Evolutionary conservation across 139 green algal genomes (phyloP).

Genomic region (Tetradesmus lagerheimii): DNA sequence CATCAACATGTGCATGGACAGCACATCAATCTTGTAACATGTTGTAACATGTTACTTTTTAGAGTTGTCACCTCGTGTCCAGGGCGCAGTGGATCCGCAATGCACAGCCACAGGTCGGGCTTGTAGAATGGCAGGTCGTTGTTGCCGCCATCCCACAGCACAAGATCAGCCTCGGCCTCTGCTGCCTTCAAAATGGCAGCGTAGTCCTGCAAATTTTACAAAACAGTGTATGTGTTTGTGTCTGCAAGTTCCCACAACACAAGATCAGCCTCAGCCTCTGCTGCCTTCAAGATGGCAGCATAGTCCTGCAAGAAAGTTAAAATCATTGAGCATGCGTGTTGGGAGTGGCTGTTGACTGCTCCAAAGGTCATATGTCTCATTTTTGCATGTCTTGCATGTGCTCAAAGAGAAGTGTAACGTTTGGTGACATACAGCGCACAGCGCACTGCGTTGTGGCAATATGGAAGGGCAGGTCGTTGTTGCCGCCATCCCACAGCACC

Average conservation of each 20-base stretch:
- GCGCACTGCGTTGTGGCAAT: no score
- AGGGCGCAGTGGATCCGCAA: constrained; percentile 58
- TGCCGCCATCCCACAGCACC: constrained; percentile 62
- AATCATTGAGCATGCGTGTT: background rate
- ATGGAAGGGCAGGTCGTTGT: no score
- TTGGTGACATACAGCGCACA: background rate
- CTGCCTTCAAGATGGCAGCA: no score
- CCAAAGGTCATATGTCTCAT: constrained; percentile 48
- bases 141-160: constrained; percentile 67
- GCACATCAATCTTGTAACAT: constrained; percentile 45
- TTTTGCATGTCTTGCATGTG: constrained; percentile 54
- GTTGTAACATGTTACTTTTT: constrained; percentile 47
- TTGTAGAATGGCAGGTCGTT: constrained; percentile 66
- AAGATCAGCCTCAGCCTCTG: no score
- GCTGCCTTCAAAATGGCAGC: constrained; percentile 57
- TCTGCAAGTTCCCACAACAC: no score
- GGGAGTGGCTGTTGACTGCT: background rate
- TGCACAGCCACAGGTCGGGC: constrained; percentile 38
- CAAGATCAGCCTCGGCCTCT: constrained; percentile 61
- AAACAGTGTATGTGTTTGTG: no score
- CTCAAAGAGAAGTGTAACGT: background rate
- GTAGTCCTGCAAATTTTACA: no score
- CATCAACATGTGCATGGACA: background rate
- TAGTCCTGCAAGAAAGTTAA: constrained; percentile 50
- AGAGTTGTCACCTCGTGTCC: constrained; percentile 50